phyloP scores from a whole-genome alignment of 768 basidiomycete genomes.

The Erythrobasidium yunnanense region DNA sequence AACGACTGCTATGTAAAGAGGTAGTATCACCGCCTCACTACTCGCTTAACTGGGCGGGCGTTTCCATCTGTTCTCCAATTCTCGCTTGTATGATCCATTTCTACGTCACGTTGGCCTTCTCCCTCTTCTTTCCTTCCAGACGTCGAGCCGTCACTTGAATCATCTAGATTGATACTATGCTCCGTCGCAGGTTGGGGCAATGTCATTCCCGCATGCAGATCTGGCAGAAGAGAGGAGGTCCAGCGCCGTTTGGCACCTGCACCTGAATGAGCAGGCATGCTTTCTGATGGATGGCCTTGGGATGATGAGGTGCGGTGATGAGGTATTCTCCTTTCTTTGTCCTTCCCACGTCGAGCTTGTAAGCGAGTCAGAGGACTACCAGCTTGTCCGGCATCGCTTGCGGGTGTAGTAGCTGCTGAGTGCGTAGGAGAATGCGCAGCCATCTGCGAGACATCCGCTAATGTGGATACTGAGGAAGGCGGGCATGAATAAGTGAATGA shows the following conservation, averaged over 20 bases:
- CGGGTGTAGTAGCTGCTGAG: neutral
- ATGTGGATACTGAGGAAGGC: too few relatives aligned
- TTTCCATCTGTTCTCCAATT: constrained; percentile 13
- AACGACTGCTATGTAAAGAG: neutral
- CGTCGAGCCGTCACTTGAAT: neutral
- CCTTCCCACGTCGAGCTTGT: constrained; percentile 15
- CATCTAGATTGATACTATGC: constrained; percentile 6
- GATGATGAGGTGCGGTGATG: neutral
- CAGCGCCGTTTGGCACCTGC: constrained; percentile 17
- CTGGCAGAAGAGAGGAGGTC: constrained; percentile 19
- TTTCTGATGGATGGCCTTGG: neutral
- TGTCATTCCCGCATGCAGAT: neutral
- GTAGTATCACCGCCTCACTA: neutral
- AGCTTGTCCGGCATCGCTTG: neutral
- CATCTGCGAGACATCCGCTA: neutral
- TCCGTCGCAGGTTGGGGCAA: neutral
- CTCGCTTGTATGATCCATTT: constrained; percentile 1
- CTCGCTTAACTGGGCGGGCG: constrained; percentile 5
- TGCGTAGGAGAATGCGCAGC: neutral
- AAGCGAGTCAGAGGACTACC: constrained; percentile 13
- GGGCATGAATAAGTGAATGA: too few relatives aligned
- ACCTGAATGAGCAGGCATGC: neutral
- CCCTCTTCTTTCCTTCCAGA: neutral
- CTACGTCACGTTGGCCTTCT: neutral
- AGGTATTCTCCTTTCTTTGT: neutral